These are phyloP conservation scores for Pestalotiopsis sp. DNA, from an alignment of 2,329 filamentous ascomycete genomes.

Conservation along the genomic window DNA sequence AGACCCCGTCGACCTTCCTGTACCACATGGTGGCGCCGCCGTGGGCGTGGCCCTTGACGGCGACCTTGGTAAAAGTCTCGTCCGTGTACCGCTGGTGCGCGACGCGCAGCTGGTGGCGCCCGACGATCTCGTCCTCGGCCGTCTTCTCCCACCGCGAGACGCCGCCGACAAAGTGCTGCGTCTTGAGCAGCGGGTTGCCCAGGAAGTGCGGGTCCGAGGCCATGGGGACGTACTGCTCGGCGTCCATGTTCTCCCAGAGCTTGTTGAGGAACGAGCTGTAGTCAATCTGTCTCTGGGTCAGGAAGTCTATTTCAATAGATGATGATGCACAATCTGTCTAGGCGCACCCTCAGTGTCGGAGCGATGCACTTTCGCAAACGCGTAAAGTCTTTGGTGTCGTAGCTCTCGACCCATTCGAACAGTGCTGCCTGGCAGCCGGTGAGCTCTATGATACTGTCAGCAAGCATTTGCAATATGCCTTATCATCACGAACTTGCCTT, in stretches of 20 bases:
- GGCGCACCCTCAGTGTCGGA: slow-evolving; percentile 38
- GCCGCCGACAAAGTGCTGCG: slow-evolving; percentile 55
- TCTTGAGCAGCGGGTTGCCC: slow-evolving; percentile 53
- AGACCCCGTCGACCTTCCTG: slow-evolving; percentile 55
- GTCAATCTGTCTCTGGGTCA: slow-evolving; percentile 20
- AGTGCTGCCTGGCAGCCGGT: slow-evolving; percentile 32
- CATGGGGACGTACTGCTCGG: slow-evolving; percentile 52
- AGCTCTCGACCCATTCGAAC: slow-evolving; percentile 45
- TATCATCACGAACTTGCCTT: neutral
- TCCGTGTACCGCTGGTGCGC: slow-evolving; percentile 58
- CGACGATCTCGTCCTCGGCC: slow-evolving; percentile 45
- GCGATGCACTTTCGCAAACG: slow-evolving; percentile 30
- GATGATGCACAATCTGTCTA: too few species aligned
- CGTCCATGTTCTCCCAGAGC: slow-evolving; percentile 56
- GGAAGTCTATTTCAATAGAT: too few species aligned
- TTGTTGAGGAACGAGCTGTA: slow-evolving; percentile 45
- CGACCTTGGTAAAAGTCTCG: slow-evolving; percentile 42
- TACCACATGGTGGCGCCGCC: slow-evolving; percentile 55
- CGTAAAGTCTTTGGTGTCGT: slow-evolving; percentile 39
- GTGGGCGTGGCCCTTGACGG: slow-evolving; percentile 57
- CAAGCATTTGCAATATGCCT: neutral
- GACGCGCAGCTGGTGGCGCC: slow-evolving; percentile 58
- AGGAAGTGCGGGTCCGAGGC: slow-evolving; percentile 51
- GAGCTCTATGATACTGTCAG: slow-evolving; percentile 26
- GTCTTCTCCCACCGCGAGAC: slow-evolving; percentile 49